These are phyloP conservation scores for Anthracocystis walkeri DNA, from an alignment of 1,284 basidiomycete species.

Conservation along the genomic window DNA sequence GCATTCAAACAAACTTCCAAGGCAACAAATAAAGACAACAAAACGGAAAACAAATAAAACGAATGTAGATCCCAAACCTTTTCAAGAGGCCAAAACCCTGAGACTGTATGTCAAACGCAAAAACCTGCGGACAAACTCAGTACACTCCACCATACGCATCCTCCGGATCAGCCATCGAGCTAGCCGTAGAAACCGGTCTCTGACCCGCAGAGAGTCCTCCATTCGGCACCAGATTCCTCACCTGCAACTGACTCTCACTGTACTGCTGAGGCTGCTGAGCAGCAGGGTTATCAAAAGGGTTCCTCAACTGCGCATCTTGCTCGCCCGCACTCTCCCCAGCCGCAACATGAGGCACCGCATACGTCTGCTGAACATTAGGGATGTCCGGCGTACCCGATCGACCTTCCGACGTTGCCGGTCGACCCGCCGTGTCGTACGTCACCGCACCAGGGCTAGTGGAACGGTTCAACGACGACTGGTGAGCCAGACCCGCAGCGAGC, in stretches of 20 bases:
- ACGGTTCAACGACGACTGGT: slow-evolving; percentile 39
- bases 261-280: slow-evolving; percentile 9
- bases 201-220: slow-evolving; percentile 28
- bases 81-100: background rate
- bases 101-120: background rate
- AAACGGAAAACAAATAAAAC: background rate
- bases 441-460: slow-evolving; percentile 9
- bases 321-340: slow-evolving; percentile 14
- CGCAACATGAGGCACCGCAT: slow-evolving; percentile 28
- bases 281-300: slow-evolving; percentile 32
- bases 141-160: slow-evolving; percentile 62
- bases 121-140: slow-evolving; percentile 9
- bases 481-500: slow-evolving; percentile 35
- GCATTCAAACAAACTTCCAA: background rate
- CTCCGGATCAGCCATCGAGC: slow-evolving; percentile 49
- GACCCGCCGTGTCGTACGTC: slow-evolving; percentile 40
- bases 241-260: slow-evolving; percentile 21
- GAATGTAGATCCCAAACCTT: background rate
- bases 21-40: background rate
- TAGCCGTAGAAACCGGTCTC: slow-evolving; percentile 54
- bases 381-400: slow-evolving; percentile 59
- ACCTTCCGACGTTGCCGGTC: slow-evolving; percentile 50
- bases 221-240: slow-evolving; percentile 41
- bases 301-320: slow-evolving; percentile 18
- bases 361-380: slow-evolving; percentile 62